These are phyloP conservation scores for Chenopodium quinoa DNA, from an alignment of 148 eudicot genomes.

Conservation along the genomic window DNA sequence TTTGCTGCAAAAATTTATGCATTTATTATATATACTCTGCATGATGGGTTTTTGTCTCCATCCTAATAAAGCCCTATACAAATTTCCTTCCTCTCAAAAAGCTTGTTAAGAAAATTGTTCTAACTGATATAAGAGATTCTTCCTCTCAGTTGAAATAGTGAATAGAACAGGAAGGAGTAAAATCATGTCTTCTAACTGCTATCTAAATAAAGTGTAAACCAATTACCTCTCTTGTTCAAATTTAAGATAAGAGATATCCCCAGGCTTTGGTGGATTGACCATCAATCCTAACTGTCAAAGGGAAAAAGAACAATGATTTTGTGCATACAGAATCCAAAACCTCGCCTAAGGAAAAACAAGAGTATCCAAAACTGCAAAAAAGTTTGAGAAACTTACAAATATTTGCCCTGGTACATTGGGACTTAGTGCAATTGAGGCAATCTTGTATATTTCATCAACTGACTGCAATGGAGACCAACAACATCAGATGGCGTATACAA, in stretches of 20 bases:
- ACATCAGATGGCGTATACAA: constrained; percentile 8
- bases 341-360: neutral
- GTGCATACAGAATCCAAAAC: neutral
- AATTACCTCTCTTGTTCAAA: constrained; percentile 78
- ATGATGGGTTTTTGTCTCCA: neutral
- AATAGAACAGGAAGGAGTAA: neutral
- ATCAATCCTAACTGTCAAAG: constrained; percentile 75
- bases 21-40: too few species aligned
- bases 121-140: neutral
- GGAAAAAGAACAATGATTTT: constrained; percentile 13
- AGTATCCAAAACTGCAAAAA: neutral
- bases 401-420: constrained; percentile 96
- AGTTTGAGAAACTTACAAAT: constrained; percentile 57
- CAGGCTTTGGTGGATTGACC: constrained; percentile 94
- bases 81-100: neutral
- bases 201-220: neutral
- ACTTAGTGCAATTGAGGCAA: constrained; percentile 87
- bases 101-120: neutral
- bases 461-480: constrained; percentile 47
- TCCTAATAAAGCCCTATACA: neutral
- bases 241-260: constrained; percentile 78
- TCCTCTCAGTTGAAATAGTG: neutral
- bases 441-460: constrained; percentile 95
- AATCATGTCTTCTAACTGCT: neutral
- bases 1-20: constrained; percentile 55